phyloP scores from a whole-genome alignment of 2,329 filamentous ascomycete species.

The Paecilomyces sp. region DNA sequence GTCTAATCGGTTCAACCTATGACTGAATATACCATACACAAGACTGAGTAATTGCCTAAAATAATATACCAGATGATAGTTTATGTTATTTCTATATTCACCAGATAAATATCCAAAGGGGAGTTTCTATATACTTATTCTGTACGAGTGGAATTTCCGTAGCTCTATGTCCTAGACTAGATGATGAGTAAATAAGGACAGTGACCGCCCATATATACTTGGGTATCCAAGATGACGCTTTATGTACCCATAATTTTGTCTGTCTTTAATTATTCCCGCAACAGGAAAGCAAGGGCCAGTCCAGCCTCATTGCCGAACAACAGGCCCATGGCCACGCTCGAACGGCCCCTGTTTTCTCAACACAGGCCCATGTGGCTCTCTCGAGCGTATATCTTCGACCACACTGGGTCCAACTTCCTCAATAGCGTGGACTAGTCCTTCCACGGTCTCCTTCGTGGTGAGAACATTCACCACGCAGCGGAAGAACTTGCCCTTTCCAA shows the following conservation, averaged over 20 bases:
- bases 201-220: not conserved
- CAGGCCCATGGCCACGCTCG: constrained; percentile 28
- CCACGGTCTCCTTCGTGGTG: constrained; percentile 54
- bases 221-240: no score
- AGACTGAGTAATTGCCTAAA: not conserved
- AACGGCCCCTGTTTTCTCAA: constrained; percentile 16
- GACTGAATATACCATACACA: no score
- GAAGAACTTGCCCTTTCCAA: constrained; percentile 58
- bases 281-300: not conserved
- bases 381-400: constrained; percentile 15
- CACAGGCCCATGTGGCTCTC: not conserved
- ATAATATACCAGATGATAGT: not conserved
- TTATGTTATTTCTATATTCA: not conserved
- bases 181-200: not conserved
- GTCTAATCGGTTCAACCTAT: no score
- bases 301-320: constrained; percentile 17
- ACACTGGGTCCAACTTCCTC: constrained; percentile 38
- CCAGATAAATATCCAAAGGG: not conserved
- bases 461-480: constrained; percentile 60
- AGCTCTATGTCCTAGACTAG: not conserved
- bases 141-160: not conserved
- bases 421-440: constrained; percentile 55
- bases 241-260: no score
- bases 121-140: not conserved
- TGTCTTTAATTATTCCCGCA: not conserved